Base-by-base conservation (phyloP, 495 filamentous ascomycete species). In the Trichoderma reesei region DNA sequence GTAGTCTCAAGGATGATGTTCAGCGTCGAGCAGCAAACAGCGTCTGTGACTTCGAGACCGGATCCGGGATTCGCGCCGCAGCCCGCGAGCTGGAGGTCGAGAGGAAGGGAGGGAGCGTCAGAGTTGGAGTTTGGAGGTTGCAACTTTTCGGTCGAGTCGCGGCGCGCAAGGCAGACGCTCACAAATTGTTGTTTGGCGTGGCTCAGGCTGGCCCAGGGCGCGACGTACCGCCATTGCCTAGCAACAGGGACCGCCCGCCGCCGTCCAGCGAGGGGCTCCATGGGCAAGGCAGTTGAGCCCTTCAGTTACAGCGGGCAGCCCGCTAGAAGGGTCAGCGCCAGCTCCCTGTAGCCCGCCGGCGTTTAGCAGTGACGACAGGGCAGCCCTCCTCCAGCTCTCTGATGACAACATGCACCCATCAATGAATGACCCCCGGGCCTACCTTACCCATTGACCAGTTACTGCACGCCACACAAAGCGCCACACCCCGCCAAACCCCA, bases 161-260 rank as follows among this genome's bases (percentile, higher is more conserved):
- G 51, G 51, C 51, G 51, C 51, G 51, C 51, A 56, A 33, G 51
- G 14, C 8, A 31, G 0, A 10, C 46, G 18, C 5, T 16, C 13
- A 44, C 4, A n/a, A 7, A 48, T 8, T 33, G 26, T 31, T 33
- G 20, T 56, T 26, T 26, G 51, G 20, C 34, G 51, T 56, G 20
- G 51, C 16, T 14, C 14, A 14, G 31, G 18, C 20, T n/a, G 48
- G 48, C 7, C 34, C 31, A 10, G 34, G 51, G 51, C 51, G 51
- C 51, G 51, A 56, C 51, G 51, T 56, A 56, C 51, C 26, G 20
- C 51, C 51, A 56, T 56, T 56, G 51, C 51, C 51, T 56, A 56
- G 51, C 51, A 56, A 56, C 51, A 56, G 16, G 51, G 51, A 26
- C 26, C 8, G 51, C 26, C 20, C 20, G 26, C 51, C 51, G 26